Evolutionary conservation across 306 rosid species (phyloP).

Genomic region (Cucumis cinereus): DNA sequence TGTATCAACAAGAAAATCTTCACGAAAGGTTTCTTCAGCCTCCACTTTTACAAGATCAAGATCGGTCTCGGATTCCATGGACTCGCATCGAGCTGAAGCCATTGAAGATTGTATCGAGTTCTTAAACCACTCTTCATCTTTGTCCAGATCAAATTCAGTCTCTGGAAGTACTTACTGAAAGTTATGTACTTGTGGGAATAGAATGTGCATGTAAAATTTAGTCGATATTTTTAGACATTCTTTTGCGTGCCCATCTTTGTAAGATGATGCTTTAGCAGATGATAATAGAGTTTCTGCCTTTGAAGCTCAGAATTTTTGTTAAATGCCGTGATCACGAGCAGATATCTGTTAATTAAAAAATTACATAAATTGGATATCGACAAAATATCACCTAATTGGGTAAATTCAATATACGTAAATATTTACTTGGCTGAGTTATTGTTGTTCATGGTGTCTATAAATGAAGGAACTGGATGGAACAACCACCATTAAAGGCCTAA

Average conservation of each 20-base stretch:
- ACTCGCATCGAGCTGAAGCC: conserved; percentile 15
- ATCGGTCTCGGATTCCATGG: conserved; percentile 23
- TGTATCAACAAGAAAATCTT: conserved; percentile 41
- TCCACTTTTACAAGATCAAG: conserved; percentile 51
- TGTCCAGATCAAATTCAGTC: conserved; percentile 46
- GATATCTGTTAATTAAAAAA: neutral
- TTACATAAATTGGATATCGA: neutral
- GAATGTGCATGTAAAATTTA: conserved; percentile 3
- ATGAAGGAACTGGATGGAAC: conserved; percentile 5
- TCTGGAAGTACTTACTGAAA: conserved; percentile 15
- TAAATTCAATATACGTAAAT: neutral
- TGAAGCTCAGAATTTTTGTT: neutral
- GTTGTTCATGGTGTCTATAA: neutral
- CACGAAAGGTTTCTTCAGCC: conserved; percentile 53
- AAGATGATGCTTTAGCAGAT: conserved; percentile 1
- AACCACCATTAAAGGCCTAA: conserved; percentile 1
- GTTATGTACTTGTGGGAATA: neutral
- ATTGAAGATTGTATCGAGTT: conserved; percentile 15
- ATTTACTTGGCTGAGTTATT: neutral
- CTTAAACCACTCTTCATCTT: conserved; percentile 41
- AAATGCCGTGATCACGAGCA: neutral
- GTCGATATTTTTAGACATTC: conserved; percentile 4
- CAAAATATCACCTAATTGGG: neutral
- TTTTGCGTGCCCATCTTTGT: conserved; percentile 7
- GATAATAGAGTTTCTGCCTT: conserved; percentile 9